A percentile compares a stretch with the other conserved stretches of the same genome.
phyloP scores from a whole-genome alignment of 768 basidiomycete species.

The Cytidiella melzeri region DNA sequence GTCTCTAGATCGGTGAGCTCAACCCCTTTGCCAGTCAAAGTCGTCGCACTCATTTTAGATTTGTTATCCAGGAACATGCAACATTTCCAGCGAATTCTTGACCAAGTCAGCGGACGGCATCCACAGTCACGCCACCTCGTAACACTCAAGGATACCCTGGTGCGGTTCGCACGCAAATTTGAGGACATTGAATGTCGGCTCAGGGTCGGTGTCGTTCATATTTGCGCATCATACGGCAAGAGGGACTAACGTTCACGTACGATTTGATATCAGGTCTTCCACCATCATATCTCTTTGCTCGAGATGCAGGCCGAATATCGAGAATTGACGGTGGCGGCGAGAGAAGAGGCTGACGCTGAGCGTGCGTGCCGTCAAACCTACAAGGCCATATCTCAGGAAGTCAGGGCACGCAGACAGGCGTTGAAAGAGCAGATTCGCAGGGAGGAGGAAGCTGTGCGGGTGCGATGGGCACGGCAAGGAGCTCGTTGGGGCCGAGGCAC shows the following conservation, averaged over 20 bases:
- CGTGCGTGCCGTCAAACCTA: background rate
- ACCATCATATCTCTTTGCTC: background rate
- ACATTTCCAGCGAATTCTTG: background rate
- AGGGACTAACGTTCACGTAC: background rate
- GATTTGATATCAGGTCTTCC: background rate
- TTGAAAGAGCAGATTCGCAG: conserved; percentile 2
- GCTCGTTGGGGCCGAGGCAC: too few relatives aligned
- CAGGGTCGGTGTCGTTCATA: background rate
- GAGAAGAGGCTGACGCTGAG: background rate
- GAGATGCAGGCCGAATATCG: background rate
- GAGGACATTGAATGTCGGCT: conserved; percentile 6
- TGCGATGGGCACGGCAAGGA: background rate
- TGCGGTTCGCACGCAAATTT: conserved; percentile 6
- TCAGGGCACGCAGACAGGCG: background rate
- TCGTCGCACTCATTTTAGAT: too few relatives aligned
- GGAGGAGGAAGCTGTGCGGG: background rate
- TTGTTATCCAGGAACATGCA: background rate
- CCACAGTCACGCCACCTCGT: conserved; percentile 3
- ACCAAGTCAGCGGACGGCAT: background rate
- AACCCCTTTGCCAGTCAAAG: background rate
- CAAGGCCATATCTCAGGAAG: background rate
- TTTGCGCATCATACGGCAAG: background rate
- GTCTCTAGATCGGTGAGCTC: background rate
- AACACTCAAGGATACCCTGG: background rate
- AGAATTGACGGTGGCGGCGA: background rate